Conservation (phyloP, 371 early-diverging fungal genomes). For the Cokeromyces recurvatus region DNA sequence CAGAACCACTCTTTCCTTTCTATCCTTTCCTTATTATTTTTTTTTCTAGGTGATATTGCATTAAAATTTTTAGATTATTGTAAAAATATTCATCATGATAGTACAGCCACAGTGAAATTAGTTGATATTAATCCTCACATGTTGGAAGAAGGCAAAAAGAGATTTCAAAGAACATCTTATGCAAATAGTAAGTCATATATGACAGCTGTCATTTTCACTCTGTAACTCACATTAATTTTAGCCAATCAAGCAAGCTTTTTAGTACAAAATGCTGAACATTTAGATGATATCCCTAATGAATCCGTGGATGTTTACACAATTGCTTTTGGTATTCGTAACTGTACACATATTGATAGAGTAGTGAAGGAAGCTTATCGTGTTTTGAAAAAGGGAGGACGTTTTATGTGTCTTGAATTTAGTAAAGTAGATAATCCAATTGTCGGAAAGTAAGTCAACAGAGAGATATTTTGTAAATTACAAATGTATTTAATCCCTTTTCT, state of each 20-base stretch:
- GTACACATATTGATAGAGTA: conserved; percentile 89
- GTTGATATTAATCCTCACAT: conserved; percentile 95
- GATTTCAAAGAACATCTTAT: conserved; percentile 62
- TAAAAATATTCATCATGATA: conserved; percentile 60
- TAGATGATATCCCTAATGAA: conserved; percentile 69
- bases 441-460: conserved; percentile 48
- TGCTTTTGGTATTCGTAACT: conserved; percentile 96
- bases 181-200: conserved; percentile 43
- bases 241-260: conserved; percentile 62
- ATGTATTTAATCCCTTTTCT: too few species aligned
- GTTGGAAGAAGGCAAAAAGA: conserved; percentile 85
- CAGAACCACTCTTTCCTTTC: background rate
- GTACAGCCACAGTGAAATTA: conserved; percentile 75
- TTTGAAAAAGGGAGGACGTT: conserved; percentile 91
- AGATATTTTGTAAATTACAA: background rate
- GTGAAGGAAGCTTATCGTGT: conserved; percentile 90
- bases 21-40: background rate
- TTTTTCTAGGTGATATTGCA: conserved; percentile 80
- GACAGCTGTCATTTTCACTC: too few species aligned
- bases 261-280: conserved; percentile 90
- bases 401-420: conserved; percentile 93
- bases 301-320: conserved; percentile 92
- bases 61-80: conserved; percentile 87
- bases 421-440: conserved; percentile 88
- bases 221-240: conserved; percentile 8